These are phyloP conservation scores for Trichoderma sp. DNA, from an alignment of 2,329 filamentous ascomycete species.

Conservation along the genomic window DNA sequence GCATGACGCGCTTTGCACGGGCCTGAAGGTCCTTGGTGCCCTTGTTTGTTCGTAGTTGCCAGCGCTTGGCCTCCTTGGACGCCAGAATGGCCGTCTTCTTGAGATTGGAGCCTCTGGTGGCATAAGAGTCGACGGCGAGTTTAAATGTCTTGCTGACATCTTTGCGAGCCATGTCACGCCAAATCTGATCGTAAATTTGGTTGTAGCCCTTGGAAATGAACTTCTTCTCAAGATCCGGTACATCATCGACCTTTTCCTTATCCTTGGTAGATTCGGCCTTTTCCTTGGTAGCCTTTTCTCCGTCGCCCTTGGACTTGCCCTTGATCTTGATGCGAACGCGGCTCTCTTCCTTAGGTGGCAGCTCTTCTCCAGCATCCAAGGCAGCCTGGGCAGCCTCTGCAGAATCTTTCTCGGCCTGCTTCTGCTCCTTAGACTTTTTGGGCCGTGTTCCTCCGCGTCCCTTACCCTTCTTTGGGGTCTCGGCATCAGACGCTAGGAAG, in stretches of 20 bases:
- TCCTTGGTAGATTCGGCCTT: conserved; percentile 52
- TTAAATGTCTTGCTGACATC: conserved; percentile 91
- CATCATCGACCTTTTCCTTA: conserved; percentile 51
- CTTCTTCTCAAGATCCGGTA: conserved; percentile 56
- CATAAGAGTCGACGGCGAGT: conserved; percentile 79
- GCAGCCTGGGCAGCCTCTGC: conserved; percentile 87
- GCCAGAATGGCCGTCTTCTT: conserved; percentile 97
- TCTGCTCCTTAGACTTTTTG: conserved; percentile 88
- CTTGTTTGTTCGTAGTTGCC: conserved; percentile 98
- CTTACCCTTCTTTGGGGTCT: conserved; percentile 52
- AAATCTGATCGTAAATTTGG: conserved; percentile 96
- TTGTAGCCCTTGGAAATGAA: conserved; percentile 92
- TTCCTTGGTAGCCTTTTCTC: conserved; percentile 38
- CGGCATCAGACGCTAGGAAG: conserved; percentile 66
- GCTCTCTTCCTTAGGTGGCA: conserved; percentile 54
- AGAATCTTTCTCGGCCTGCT: conserved; percentile 74
- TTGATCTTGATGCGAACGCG: conserved; percentile 65
- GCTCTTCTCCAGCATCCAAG: conserved; percentile 72
- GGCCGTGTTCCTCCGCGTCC: conserved; percentile 63
- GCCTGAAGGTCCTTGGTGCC: conserved; percentile 97
- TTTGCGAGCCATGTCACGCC: conserved; percentile 89
- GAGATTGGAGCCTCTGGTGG: conserved; percentile 87
- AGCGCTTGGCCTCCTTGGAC: conserved; percentile 93
- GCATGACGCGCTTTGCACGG: conserved; percentile 94
- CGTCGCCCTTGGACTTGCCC: conserved; percentile 44